These are phyloP conservation scores for Myxozyma geophila DNA, from an alignment of 805 yeast species.

Conservation along the genomic window DNA sequence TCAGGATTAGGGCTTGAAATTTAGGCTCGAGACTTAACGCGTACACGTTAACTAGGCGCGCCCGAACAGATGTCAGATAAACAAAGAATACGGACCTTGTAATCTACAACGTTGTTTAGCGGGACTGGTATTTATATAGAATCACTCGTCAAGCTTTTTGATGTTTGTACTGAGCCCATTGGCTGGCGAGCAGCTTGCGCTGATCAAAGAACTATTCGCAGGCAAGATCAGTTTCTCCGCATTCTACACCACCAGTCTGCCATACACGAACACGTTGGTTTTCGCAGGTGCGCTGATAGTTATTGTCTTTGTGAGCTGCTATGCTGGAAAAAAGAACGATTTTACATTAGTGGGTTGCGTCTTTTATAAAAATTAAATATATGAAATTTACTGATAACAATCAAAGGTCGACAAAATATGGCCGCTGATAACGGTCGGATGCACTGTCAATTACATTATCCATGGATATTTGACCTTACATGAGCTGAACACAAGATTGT, in stretches of 20 bases:
- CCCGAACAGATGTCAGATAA: too few species aligned
- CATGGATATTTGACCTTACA: conserved; percentile 8
- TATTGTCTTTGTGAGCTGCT: conserved; percentile 19
- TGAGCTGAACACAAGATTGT: background rate
- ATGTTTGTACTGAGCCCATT: background rate
- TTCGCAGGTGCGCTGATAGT: background rate
- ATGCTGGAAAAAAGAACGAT: conserved; percentile 20
- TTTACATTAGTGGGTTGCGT: conserved; percentile 13
- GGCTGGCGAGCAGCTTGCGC: background rate
- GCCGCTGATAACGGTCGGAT: conserved; percentile 18
- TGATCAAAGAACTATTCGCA: background rate
- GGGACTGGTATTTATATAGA: background rate
- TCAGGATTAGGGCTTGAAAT: too few species aligned
- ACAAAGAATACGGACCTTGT: too few species aligned
- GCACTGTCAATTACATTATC: conserved; percentile 13
- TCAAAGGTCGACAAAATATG: conserved; percentile 28
- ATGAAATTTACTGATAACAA: background rate
- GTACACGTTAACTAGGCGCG: too few species aligned
- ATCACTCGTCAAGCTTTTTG: background rate
- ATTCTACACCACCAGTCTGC: conserved; percentile 13
- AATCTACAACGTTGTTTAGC: background rate
- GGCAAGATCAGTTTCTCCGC: conserved; percentile 3
- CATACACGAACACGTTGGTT: conserved; percentile 13
- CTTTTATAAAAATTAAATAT: background rate
- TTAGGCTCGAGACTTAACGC: too few species aligned